Conservation (phyloP, 1,284 basidiomycete species). For the Papiliotrema laurentii region DNA sequence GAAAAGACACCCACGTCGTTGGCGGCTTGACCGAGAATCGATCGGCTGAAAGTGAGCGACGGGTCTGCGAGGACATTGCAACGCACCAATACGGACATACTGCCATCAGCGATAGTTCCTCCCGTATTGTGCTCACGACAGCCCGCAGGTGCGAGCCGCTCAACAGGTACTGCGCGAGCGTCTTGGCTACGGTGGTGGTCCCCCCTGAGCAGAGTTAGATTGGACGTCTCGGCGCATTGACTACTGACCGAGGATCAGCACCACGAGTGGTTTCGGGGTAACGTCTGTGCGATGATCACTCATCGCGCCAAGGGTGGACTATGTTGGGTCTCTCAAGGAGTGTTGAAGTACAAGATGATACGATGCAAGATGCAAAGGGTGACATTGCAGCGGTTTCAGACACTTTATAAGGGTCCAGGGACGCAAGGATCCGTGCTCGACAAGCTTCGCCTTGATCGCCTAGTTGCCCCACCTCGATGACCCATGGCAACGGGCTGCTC, state of each 20-base stretch:
- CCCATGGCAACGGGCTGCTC: too few species aligned
- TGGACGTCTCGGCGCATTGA: slow-evolving; percentile 18
- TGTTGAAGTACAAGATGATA: too few species aligned
- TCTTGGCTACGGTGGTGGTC: slow-evolving; percentile 33
- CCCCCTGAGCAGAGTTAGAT: slow-evolving; percentile 25
- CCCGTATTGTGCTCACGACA: slow-evolving; percentile 49
- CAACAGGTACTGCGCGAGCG: slow-evolving; percentile 30
- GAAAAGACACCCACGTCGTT: slow-evolving; percentile 78
- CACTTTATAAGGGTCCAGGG: too few species aligned
- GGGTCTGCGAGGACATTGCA: slow-evolving; percentile 5
- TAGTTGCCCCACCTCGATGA: too few species aligned
- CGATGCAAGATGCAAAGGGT: too few species aligned
- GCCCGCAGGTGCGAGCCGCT: slow-evolving; percentile 7
- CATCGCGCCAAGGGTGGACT: too few species aligned
- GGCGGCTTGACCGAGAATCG: slow-evolving; percentile 77
- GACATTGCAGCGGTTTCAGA: too few species aligned
- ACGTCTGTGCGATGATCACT: background rate
- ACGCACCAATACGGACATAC: slow-evolving; percentile 63
- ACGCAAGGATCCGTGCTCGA: too few species aligned
- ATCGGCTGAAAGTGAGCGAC: slow-evolving; percentile 55
- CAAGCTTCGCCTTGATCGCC: too few species aligned
- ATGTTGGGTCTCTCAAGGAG: too few species aligned
- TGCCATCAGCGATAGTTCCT: slow-evolving; percentile 54
- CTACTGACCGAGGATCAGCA: slow-evolving; percentile 75
- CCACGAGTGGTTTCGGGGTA: slow-evolving; percentile 36